Evolutionary conservation across 257 asterid species (phyloP).

Genomic region (Anisodus acutangulus): DNA sequence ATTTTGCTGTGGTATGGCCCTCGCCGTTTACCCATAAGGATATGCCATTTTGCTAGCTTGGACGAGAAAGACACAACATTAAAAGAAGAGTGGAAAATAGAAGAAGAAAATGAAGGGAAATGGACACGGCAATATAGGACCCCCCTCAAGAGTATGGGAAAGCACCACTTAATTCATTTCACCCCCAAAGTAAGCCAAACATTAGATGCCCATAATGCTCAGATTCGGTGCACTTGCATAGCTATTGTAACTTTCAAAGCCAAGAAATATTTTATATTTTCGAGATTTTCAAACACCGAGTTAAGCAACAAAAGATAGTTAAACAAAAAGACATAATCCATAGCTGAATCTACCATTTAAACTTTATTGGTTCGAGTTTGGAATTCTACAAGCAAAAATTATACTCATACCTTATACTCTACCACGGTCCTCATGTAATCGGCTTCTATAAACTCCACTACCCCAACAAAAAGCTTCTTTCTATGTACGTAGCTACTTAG

Average conservation of each 20-base stretch:
- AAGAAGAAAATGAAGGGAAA: not conserved
- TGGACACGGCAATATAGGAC: not conserved
- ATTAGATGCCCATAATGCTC: conserved; percentile 35
- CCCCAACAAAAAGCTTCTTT: not conserved
- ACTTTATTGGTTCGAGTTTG: not conserved
- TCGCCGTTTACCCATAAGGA: not conserved
- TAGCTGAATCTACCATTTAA: not conserved
- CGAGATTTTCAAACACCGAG: not conserved
- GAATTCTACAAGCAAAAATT: not conserved
- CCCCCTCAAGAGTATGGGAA: conserved; percentile 37
- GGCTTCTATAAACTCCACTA: not conserved
- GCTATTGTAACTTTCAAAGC: not conserved
- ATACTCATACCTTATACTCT: not conserved
- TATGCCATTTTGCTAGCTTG: not conserved
- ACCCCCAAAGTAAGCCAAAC: not conserved
- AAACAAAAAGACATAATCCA: not conserved
- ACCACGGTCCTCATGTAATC: not conserved
- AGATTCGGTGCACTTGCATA: conserved; percentile 37
- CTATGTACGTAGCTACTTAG: no score
- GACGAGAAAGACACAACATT: not conserved
- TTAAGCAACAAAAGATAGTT: not conserved
- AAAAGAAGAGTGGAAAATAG: conserved; percentile 6
- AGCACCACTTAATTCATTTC: not conserved
- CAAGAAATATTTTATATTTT: not conserved
- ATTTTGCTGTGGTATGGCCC: conserved; percentile 12